Percentiles rank a stretch among this genome's conserved stretches.
Evolutionary conservation across 2,329 filamentous ascomycete species (phyloP).

Genomic region (Bipolaris gigantea): DNA sequence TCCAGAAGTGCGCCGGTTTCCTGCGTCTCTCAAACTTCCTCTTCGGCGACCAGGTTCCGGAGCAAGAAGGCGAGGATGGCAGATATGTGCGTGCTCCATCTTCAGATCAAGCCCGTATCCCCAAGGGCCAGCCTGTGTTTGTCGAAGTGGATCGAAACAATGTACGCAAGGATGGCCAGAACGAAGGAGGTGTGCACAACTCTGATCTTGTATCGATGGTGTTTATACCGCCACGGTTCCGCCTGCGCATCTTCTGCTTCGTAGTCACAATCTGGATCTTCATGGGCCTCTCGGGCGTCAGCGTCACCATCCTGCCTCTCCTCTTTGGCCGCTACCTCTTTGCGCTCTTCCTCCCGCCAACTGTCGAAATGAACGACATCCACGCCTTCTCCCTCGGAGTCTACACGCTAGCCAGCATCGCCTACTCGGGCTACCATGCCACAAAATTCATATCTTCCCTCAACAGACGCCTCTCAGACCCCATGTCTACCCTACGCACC

Average conservation of each 20-base stretch:
- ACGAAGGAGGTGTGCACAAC: constrained; percentile 45
- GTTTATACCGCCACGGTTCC: constrained; percentile 84
- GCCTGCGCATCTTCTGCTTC: constrained; percentile 77
- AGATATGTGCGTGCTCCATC: constrained; percentile 89
- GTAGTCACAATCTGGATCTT: constrained; percentile 92
- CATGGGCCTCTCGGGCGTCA: constrained; percentile 82
- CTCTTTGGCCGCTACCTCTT: constrained; percentile 82
- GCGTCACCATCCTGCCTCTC: constrained; percentile 82
- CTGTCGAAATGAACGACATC: constrained; percentile 78
- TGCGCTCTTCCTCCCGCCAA: constrained; percentile 68
- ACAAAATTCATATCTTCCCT: constrained; percentile 51
- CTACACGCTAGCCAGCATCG: constrained; percentile 71
- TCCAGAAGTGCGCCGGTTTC: constrained; percentile 77
- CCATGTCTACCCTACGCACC: constrained; percentile 35
- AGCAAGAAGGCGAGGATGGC: constrained; percentile 83
- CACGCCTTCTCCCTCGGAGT: constrained; percentile 93
- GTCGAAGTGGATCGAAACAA: constrained; percentile 72
- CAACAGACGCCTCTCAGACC: constrained; percentile 29
- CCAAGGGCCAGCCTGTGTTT: constrained; percentile 81
- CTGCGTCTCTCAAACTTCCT: constrained; percentile 89
- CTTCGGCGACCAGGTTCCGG: constrained; percentile 77
- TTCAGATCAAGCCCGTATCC: constrained; percentile 91
- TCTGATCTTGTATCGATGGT: constrained; percentile 55
- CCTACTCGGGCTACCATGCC: constrained; percentile 58
- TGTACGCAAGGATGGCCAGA: constrained; percentile 62